Conservation (phyloP, 257 asterid species). For the Nicotiana attenuata region DNA sequence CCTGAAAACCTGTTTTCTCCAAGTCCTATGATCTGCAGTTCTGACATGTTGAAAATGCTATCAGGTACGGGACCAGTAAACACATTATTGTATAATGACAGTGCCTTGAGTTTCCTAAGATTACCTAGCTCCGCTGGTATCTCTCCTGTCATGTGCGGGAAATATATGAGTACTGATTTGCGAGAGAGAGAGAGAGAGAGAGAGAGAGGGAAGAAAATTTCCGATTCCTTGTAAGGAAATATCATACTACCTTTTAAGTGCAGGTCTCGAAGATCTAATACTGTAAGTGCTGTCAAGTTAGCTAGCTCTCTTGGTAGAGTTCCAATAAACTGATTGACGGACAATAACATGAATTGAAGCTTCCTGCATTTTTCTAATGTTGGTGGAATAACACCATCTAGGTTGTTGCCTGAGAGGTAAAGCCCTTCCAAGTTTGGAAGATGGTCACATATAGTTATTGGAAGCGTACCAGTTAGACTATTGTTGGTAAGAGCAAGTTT, state of each 20-base stretch:
- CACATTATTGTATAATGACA: background rate
- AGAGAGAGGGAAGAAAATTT: background rate
- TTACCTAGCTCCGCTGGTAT: slow-evolving; percentile 10
- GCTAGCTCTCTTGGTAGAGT: background rate
- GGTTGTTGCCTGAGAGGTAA: background rate
- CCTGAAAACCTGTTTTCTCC: too few species aligned
- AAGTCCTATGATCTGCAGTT: too few species aligned
- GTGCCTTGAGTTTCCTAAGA: background rate
- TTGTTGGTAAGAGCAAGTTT: background rate
- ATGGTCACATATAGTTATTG: slow-evolving; percentile 9
- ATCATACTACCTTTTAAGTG: background rate
- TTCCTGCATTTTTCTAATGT: slow-evolving; percentile 17
- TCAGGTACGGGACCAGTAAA: background rate
- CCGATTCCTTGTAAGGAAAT: background rate
- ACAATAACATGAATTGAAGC: background rate
- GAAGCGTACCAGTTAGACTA: slow-evolving; percentile 17
- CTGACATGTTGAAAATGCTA: too few species aligned
- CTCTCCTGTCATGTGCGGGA: background rate
- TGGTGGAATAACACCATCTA: slow-evolving; percentile 19
- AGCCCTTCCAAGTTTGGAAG: slow-evolving; percentile 14
- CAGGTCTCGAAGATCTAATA: background rate
- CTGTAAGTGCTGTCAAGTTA: background rate
- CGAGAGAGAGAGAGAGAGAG: too few species aligned
- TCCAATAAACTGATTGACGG: background rate
- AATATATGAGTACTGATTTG: background rate